Evolutionary conservation across 805 yeast genomes (phyloP).

Genomic region (Kodamaea leandrae): DNA sequence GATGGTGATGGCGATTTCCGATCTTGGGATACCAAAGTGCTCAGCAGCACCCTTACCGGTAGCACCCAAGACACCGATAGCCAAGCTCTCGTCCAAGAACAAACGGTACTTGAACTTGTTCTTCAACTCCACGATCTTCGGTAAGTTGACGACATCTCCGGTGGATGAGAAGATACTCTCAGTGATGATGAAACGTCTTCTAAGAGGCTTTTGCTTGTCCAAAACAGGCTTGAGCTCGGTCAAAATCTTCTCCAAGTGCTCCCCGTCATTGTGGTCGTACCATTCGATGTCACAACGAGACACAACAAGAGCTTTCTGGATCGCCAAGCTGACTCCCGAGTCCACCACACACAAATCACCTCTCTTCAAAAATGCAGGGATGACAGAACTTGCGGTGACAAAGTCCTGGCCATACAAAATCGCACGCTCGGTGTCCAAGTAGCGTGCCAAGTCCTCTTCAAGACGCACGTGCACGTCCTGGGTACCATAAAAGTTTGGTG

Average conservation of each 20-base stretch:
- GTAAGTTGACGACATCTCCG: conserved; percentile 78
- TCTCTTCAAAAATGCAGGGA: conserved; percentile 92
- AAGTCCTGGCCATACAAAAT: conserved; percentile 93
- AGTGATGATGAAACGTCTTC: conserved; percentile 85
- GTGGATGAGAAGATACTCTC: conserved; percentile 82
- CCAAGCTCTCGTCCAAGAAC: conserved; percentile 81
- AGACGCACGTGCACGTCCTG: conserved; percentile 85
- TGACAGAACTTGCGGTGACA: conserved; percentile 78
- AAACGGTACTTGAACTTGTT: conserved; percentile 80
- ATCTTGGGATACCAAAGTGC: conserved; percentile 62
- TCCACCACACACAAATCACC: conserved; percentile 93
- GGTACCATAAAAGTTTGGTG: conserved; percentile 95
- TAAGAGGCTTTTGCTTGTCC: conserved; percentile 67
- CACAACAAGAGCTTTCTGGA: conserved; percentile 85
- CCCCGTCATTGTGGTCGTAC: conserved; percentile 86
- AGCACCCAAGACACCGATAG: conserved; percentile 81
- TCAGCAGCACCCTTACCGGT: conserved; percentile 87
- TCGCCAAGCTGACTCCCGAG: conserved; percentile 65
- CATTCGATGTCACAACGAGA: conserved; percentile 83
- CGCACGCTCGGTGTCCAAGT: conserved; percentile 72
- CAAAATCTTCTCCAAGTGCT: conserved; percentile 70
- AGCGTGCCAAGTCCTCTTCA: conserved; percentile 71
- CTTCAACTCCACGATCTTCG: conserved; percentile 68
- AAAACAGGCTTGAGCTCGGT: conserved; percentile 58
- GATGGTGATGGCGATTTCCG: conserved; percentile 77